phyloP scores from a whole-genome alignment of 1,284 basidiomycete species.

The Sporisorium scitamineum region DNA sequence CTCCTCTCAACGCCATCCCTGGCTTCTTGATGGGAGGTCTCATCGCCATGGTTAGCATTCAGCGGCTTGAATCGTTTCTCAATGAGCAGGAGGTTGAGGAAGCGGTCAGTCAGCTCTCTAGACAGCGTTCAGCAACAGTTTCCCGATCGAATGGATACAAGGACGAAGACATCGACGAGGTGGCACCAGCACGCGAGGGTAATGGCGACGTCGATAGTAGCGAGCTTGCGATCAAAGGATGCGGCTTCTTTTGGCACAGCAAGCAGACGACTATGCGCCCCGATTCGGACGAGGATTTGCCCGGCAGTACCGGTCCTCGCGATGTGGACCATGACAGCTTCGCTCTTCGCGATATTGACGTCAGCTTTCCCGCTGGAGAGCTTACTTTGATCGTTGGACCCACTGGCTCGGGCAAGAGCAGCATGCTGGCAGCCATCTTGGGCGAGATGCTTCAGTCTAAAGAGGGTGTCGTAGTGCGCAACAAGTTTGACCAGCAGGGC shows the following conservation, averaged over 20 bases:
- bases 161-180: slow-evolving; percentile 39
- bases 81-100: slow-evolving; percentile 80
- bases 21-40: slow-evolving; percentile 62
- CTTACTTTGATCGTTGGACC: slow-evolving; percentile 58
- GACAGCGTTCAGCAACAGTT: background rate
- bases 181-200: slow-evolving; percentile 75
- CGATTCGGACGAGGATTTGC: background rate
- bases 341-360: slow-evolving; percentile 42
- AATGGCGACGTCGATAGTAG: slow-evolving; percentile 69
- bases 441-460: slow-evolving; percentile 57
- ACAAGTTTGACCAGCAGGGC: slow-evolving; percentile 50
- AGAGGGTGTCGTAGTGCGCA: slow-evolving; percentile 31
- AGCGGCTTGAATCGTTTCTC: slow-evolving; percentile 84
- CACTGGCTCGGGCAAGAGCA: slow-evolving; percentile 63
- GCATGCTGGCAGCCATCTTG: slow-evolving; percentile 57
- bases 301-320: background rate
- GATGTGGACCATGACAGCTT: slow-evolving; percentile 4
- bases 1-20: slow-evolving; percentile 71
- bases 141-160: slow-evolving; percentile 72
- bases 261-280: slow-evolving; percentile 11
- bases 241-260: slow-evolving; percentile 27
- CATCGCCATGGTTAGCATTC: slow-evolving; percentile 77
- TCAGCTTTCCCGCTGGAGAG: slow-evolving; percentile 46
- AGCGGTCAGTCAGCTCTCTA: slow-evolving; percentile 32
- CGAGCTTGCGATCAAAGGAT: slow-evolving; percentile 23